Evolutionary conservation across 371 early-diverging fungal species (phyloP).

Genomic region (Mucor velutinosus): DNA sequence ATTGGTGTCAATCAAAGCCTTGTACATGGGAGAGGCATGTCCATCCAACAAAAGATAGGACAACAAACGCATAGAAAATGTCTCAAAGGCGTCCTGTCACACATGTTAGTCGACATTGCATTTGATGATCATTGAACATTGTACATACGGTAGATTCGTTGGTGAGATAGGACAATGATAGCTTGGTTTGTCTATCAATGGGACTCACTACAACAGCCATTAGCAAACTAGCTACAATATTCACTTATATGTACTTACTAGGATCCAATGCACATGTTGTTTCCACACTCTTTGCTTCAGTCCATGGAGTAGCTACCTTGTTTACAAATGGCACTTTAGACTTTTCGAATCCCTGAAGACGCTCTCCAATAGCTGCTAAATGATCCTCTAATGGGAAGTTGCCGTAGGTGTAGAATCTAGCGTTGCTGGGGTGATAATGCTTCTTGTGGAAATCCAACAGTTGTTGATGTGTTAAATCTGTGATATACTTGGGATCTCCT

Average conservation of each 20-base stretch:
- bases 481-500: slow-evolving; percentile 89
- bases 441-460: slow-evolving; percentile 80
- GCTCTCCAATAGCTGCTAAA: slow-evolving; percentile 64
- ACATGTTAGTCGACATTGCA: neutral
- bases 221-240: neutral
- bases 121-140: neutral
- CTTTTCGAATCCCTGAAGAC: slow-evolving; percentile 47
- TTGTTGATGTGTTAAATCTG: slow-evolving; percentile 83
- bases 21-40: slow-evolving; percentile 91
- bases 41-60: slow-evolving; percentile 84
- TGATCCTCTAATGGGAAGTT: slow-evolving; percentile 80
- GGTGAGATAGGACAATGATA: slow-evolving; percentile 76
- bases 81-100: slow-evolving; percentile 74
- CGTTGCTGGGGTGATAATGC: slow-evolving; percentile 92
- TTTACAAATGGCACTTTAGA: slow-evolving; percentile 51
- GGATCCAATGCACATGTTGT: slow-evolving; percentile 79
- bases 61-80: slow-evolving; percentile 81
- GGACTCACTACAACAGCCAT: slow-evolving; percentile 61
- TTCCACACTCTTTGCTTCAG: slow-evolving; percentile 48
- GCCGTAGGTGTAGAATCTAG: slow-evolving; percentile 90
- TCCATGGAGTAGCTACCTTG: slow-evolving; percentile 55
- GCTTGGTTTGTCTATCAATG: slow-evolving; percentile 77
- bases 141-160: slow-evolving; percentile 72
- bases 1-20: slow-evolving; percentile 91
- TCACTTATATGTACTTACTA: slow-evolving; percentile 42